Percentiles rank a stretch among this genome's conserved stretches.
These are phyloP conservation scores for Lactarius akahatsu DNA, from an alignment of 768 basidiomycete genomes.

Conservation along the genomic window DNA sequence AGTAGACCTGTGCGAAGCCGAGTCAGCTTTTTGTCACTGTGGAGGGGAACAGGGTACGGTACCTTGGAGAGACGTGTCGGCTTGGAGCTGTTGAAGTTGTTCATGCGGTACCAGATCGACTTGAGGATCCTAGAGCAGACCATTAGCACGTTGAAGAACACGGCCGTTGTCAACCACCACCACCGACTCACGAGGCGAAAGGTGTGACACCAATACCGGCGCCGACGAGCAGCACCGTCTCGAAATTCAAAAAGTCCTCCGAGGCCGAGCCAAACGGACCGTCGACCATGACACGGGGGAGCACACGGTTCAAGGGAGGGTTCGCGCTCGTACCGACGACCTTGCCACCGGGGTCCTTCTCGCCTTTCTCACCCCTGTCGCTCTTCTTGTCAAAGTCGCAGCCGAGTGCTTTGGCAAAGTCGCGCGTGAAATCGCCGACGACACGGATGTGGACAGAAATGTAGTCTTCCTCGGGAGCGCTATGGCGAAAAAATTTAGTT, in stretches of 20 bases:
- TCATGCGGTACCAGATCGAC: conserved; percentile 96
- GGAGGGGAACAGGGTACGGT: not conserved
- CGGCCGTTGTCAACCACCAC: conserved; percentile 27
- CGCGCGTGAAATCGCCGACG: conserved; percentile 88
- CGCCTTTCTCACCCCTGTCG: conserved; percentile 37
- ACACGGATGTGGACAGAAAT: conserved; percentile 91
- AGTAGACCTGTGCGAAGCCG: conserved; percentile 56
- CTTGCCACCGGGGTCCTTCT: conserved; percentile 47
- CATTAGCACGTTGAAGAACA: not conserved
- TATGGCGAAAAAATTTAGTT: conserved; percentile 33
- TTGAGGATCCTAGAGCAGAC: conserved; percentile 62
- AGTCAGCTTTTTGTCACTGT: not conserved
- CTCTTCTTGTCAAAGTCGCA: conserved; percentile 70
- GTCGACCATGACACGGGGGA: conserved; percentile 94
- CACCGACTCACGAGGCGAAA: conserved; percentile 77
- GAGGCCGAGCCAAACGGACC: conserved; percentile 92
- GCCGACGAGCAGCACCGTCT: conserved; percentile 85
- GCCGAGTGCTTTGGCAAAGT: conserved; percentile 77
- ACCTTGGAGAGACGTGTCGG: conserved; percentile 85
- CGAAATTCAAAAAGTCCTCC: conserved; percentile 89
- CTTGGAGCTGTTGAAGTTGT: conserved; percentile 71
- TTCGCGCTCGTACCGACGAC: conserved; percentile 58
- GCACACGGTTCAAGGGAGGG: conserved; percentile 63
- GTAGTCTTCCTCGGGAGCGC: conserved; percentile 94
- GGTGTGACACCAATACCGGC: conserved; percentile 97